Conservation (phyloP, 1,139 yeast species). For the Nadsonia starkeyi-henricii region DNA sequence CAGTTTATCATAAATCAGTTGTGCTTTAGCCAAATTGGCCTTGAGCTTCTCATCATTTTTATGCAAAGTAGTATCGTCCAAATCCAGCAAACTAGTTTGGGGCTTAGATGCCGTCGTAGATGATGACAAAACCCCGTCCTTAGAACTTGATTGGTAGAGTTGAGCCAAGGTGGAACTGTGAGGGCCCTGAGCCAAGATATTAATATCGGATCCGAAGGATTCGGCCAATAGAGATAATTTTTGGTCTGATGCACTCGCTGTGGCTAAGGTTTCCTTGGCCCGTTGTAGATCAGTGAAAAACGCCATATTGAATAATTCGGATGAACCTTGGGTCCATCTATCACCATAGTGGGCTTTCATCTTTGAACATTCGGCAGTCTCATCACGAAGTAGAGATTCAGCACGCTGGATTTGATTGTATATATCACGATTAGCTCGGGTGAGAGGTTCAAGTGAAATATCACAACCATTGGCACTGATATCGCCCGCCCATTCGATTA, state of each 20-base stretch:
- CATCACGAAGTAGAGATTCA: constrained; percentile 28
- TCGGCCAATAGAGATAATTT: constrained; percentile 34
- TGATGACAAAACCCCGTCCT: constrained; percentile 10
- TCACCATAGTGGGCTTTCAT: constrained; percentile 24
- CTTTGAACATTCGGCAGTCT: constrained; percentile 24
- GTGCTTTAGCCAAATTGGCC: constrained; percentile 29
- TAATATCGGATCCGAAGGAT: constrained; percentile 25
- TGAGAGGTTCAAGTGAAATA: constrained; percentile 5
- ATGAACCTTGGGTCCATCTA: constrained; percentile 28
- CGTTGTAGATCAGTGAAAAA: constrained; percentile 39
- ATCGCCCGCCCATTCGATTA: constrained; percentile 22
- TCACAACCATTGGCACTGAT: constrained; percentile 8
- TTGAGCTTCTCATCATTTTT: constrained; percentile 19
- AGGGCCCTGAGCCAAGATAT: constrained; percentile 24
- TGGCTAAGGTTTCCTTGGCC: constrained; percentile 49
- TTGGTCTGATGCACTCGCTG: constrained; percentile 56
- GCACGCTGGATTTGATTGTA: constrained; percentile 24
- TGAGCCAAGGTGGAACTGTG: constrained; percentile 15
- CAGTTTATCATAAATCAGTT: constrained; percentile 31
- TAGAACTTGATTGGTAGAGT: constrained; percentile 15
- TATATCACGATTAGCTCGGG: constrained; percentile 8
- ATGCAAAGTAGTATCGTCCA: constrained; percentile 35
- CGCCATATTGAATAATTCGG: constrained; percentile 22
- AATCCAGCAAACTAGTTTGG: constrained; percentile 37
- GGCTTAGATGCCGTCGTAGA: constrained; percentile 14